phyloP scores from a whole-genome alignment of 129 eudicot genomes.

The Flaveria brownii region DNA sequence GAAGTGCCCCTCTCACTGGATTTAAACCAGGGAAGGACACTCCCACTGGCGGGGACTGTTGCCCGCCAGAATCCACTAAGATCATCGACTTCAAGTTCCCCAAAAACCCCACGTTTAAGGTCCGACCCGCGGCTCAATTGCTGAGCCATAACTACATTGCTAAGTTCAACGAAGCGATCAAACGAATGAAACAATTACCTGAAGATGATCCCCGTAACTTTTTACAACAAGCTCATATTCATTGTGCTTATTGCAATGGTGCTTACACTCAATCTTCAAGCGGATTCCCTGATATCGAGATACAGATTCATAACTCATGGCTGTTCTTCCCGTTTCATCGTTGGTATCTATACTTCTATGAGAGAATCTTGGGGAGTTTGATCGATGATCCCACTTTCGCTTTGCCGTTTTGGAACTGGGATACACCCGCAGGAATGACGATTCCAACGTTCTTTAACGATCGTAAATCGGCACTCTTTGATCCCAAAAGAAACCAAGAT shows the following conservation, averaged over 20 bases:
- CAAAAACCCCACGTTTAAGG: constrained; percentile 10
- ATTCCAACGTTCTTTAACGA: constrained; percentile 26
- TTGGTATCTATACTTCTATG: constrained; percentile 49
- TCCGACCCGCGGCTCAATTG: not conserved
- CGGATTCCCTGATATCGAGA: constrained; percentile 42
- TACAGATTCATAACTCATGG: constrained; percentile 56
- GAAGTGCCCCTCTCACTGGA: constrained; percentile 19
- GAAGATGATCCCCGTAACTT: no score
- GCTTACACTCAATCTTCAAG: constrained; percentile 40
- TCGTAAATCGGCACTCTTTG: no score
- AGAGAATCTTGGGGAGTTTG: constrained; percentile 45
- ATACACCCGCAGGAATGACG: constrained; percentile 43
- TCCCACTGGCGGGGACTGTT: constrained; percentile 37
- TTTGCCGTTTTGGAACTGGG: constrained; percentile 58
- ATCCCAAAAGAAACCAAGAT: no score
- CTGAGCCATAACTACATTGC: no score
- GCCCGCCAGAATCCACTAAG: constrained; percentile 37
- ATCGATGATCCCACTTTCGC: constrained; percentile 51
- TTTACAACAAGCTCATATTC: constrained; percentile 51
- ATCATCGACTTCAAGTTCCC: constrained; percentile 38
- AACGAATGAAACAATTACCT: no score
- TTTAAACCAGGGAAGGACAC: constrained; percentile 19
- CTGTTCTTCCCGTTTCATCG: constrained; percentile 55
- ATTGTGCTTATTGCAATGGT: constrained; percentile 57
- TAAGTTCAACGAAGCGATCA: no score